phyloP scores from a whole-genome alignment of 495 filamentous ascomycete species.

The Aspergillus ellipticus region DNA sequence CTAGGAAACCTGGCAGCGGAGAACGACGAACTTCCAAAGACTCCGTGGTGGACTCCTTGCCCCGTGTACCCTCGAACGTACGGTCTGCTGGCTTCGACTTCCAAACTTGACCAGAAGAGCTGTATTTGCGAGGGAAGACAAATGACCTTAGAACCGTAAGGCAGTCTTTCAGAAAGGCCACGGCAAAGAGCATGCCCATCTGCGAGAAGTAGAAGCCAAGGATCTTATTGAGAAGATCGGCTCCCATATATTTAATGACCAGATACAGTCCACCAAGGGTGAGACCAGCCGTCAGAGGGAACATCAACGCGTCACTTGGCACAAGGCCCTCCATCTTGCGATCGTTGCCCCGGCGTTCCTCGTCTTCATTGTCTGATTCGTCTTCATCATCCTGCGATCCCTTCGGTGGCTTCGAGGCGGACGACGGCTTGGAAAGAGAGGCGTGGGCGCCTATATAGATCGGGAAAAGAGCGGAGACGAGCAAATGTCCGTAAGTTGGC shows the following conservation, averaged over 20 bases:
- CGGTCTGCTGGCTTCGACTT: constrained; percentile 31
- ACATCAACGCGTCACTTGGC: constrained; percentile 79
- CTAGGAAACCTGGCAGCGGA: constrained; percentile 52
- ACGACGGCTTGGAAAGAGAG: constrained; percentile 71
- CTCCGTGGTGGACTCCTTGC: constrained; percentile 6
- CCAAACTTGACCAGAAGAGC: constrained; percentile 32
- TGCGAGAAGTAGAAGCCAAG: constrained; percentile 80
- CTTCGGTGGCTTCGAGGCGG: constrained; percentile 63
- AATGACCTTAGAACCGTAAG: constrained; percentile 63
- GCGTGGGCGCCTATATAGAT: constrained; percentile 70
- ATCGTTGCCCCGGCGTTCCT: constrained; percentile 32
- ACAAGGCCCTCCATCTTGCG: constrained; percentile 70
- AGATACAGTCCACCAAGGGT: constrained; percentile 78
- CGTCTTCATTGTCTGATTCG: constrained; percentile 49
- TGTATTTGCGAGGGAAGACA: constrained; percentile 63
- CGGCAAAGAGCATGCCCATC: constrained; percentile 71
- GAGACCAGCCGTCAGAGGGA: constrained; percentile 75
- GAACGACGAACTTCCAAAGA: constrained; percentile 28
- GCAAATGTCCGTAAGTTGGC: constrained; percentile 64
- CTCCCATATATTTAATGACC: constrained; percentile 83
- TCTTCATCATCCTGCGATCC: constrained; percentile 50
- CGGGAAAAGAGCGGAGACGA: constrained; percentile 65
- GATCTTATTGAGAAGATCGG: constrained; percentile 76
- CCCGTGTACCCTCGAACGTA: constrained; percentile 19
- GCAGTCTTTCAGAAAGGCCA: constrained; percentile 63